A percentile compares a stretch with the other conserved stretches of the same genome.
Evolutionary conservation across 2,329 filamentous ascomycete species (phyloP).

Genomic region (Thelonectria discophora): DNA sequence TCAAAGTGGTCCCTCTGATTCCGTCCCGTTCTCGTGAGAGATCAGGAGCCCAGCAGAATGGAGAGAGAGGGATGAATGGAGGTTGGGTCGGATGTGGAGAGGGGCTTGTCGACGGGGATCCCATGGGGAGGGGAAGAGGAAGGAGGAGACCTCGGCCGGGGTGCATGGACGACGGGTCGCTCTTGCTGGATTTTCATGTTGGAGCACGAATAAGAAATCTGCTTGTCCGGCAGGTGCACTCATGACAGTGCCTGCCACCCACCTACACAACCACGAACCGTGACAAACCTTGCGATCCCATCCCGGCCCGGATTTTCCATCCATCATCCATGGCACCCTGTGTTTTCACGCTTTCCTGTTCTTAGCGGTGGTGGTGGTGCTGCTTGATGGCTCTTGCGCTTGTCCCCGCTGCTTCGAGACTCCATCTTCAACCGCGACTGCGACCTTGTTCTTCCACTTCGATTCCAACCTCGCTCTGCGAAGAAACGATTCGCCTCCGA

Average conservation of each 20-base stretch:
- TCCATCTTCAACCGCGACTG: slow-evolving; percentile 12
- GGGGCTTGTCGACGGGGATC: slow-evolving; percentile 14
- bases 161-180: slow-evolving; percentile 10
- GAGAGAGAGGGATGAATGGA: background rate
- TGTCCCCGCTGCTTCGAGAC: slow-evolving; percentile 22
- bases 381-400: slow-evolving; percentile 19
- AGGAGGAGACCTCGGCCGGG: slow-evolving; percentile 4
- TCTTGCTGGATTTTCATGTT: background rate
- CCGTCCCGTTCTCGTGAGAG: background rate
- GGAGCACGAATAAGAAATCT: no score
- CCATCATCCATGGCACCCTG: no score
- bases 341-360: slow-evolving; percentile 7
- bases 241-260: background rate
- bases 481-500: background rate
- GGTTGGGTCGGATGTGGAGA: slow-evolving; percentile 23
- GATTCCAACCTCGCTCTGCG: background rate
- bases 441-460: slow-evolving; percentile 10
- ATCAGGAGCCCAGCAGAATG: background rate
- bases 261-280: background rate
- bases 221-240: background rate
- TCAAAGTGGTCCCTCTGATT: background rate
- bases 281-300: slow-evolving; percentile 8
- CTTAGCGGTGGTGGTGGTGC: slow-evolving; percentile 13
- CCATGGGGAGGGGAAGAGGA: slow-evolving; percentile 10
- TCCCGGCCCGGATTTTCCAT: slow-evolving; percentile 13